Base-by-base conservation (phyloP, 495 filamentous ascomycete genomes). In the Podospora pseudocomata region DNA sequence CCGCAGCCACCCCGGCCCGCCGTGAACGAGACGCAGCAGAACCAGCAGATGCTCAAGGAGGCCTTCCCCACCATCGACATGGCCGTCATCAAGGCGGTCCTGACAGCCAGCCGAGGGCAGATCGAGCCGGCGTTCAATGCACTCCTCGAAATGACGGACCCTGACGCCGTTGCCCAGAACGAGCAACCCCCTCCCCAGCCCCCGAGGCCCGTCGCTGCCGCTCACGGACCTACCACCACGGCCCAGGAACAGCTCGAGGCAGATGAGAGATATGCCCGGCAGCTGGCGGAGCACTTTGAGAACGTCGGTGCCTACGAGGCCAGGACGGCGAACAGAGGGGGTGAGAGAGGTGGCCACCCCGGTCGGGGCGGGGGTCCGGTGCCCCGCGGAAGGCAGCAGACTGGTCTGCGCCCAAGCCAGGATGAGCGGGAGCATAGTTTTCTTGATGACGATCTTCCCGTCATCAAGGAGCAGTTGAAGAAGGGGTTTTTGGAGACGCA, bases 51-150 rank as follows among this genome's bases (percentile, higher is more conserved):
- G 26, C 86, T 99, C 39, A 92, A 91, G 74, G 95, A 99, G 78
- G 96, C 94, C 1, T 99, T 99, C 75, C 95, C 95, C 2, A 82
- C 80, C 64, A 89, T 98, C 70, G 95, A 99, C 63, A 76, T 81
- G 15, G 74, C 86, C 26, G 93, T 99, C 20, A 86, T 98, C 73
- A 96, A 90, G 78, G 95, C 95, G 18, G 91, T 99, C 9, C 80
- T 99, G 66, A 81, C 82, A 15, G 95, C 95, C 9, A 97, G 94
- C 77, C 86, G 89, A 70, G 95, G 92, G 57, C 86, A 89, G 71
- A 88, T 99, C 57, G 95, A 99, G 75, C 91, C 93, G 15, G 95
- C 95, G 54, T 98, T 98, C 82, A 95, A 97, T 81, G 95, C 96
- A 30, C 86, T 99, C 7, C 84, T 99, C 27, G 92, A 90, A 71